These are phyloP conservation scores for Mychonastes homosphaera DNA, from an alignment of 139 green algal genomes.

Conservation along the genomic window DNA sequence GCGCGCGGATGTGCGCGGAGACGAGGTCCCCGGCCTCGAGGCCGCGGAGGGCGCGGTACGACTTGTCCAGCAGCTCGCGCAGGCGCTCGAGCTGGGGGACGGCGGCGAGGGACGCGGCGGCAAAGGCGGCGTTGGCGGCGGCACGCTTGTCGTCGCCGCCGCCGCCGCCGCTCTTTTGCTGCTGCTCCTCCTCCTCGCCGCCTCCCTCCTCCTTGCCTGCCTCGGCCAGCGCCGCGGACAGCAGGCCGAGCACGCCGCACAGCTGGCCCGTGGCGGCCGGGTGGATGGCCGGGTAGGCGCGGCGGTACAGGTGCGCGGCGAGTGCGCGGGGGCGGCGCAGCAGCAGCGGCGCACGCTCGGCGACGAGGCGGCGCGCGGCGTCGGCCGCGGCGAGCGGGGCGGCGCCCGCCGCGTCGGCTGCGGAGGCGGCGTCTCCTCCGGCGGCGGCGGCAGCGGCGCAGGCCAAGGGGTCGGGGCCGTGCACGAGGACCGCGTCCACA, in stretches of 20 bases:
- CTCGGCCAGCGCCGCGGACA: not conserved
- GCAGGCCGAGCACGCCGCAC: not conserved
- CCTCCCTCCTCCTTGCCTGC: not conserved
- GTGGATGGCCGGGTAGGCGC: constrained; percentile 9
- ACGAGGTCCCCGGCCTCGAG: constrained; percentile 8
- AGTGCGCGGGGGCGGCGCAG: constrained; percentile 3
- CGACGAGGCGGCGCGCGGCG: too few species aligned
- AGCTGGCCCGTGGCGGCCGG: constrained; percentile 7
- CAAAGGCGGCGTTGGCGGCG: not conserved
- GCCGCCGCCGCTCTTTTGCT: not conserved
- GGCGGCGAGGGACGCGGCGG: not conserved
- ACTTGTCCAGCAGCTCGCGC: constrained; percentile 11
- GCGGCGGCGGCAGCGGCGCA: not conserved
- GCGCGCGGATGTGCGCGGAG: constrained; percentile 1
- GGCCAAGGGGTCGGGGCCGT: constrained; percentile 5
- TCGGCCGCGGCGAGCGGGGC: too few species aligned
- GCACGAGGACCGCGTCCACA: constrained; percentile 7
- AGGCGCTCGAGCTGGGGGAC: constrained; percentile 2
- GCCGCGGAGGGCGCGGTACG: constrained; percentile 3
- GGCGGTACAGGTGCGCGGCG: constrained; percentile 9
- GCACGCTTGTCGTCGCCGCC: not conserved
- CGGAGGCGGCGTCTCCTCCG: too few species aligned
- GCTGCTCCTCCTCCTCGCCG: not conserved
- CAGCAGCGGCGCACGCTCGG: not conserved
- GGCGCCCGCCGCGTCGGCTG: too few species aligned